Conservation (phyloP, 441 rosid species). For the Adansonia madagascariensis region DNA sequence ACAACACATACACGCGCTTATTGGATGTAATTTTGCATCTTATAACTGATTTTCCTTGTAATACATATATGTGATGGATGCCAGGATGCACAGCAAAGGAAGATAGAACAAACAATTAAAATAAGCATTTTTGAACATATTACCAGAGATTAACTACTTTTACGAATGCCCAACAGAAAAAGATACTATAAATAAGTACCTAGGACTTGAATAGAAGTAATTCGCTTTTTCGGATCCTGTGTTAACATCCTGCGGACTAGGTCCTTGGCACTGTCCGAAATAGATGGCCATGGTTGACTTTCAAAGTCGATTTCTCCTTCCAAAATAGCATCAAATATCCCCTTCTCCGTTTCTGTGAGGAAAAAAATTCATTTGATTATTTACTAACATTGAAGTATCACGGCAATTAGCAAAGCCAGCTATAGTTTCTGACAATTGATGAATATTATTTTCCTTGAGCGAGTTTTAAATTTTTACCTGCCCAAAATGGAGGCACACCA, state of each 20-base stretch:
- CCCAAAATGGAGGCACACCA: constrained; percentile 85
- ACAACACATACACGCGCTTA: too few relatives aligned
- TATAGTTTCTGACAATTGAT: neutral
- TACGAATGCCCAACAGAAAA: neutral
- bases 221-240: constrained; percentile 60
- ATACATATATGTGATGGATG: neutral
- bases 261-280: constrained; percentile 73
- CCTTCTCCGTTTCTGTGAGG: constrained; percentile 65
- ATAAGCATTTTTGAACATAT: too few relatives aligned
- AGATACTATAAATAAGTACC: constrained; percentile 37
- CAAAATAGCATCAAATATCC: constrained; percentile 73
- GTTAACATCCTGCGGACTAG: constrained; percentile 67
- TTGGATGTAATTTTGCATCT: neutral
- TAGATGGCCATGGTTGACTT: constrained; percentile 67
- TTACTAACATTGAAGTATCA: too few relatives aligned
- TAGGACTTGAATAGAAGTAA: constrained; percentile 67
- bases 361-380: neutral
- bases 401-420: too few relatives aligned
- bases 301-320: constrained; percentile 74
- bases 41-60: neutral
- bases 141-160: neutral
- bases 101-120: neutral
- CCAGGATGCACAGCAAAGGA: neutral
- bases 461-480: constrained; percentile 36
- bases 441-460: neutral